Conservation (phyloP, 352 stramenopile species). For the Pythium brachiatum region DNA sequence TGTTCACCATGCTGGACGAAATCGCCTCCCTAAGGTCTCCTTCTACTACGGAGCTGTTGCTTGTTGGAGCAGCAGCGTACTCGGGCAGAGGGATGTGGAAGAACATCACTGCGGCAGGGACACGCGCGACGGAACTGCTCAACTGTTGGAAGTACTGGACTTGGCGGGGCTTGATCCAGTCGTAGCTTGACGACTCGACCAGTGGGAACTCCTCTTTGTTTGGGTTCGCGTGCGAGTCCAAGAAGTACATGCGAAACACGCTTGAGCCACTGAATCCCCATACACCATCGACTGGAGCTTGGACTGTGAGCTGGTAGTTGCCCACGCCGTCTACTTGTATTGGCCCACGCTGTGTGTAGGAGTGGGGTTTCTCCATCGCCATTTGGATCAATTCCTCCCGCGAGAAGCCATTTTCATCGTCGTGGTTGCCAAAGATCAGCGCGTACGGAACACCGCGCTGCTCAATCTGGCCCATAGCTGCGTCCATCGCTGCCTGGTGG, state of each 20-base stretch:
- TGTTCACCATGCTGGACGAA: conserved; percentile 10
- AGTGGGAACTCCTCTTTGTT: conserved; percentile 31
- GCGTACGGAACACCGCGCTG: conserved; percentile 47
- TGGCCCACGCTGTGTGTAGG: conserved; percentile 50
- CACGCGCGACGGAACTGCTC: not conserved
- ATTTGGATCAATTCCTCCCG: conserved; percentile 41
- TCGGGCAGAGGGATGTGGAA: conserved; percentile 32
- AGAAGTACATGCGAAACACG: conserved; percentile 72
- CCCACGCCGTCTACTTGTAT: conserved; percentile 45
- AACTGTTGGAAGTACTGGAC: conserved; percentile 25
- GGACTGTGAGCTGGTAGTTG: conserved; percentile 58
- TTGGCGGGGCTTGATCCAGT: conserved; percentile 27
- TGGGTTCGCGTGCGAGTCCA: conserved; percentile 50
- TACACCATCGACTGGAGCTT: conserved; percentile 33
- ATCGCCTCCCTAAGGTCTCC: conserved; percentile 11
- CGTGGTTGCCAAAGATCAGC: conserved; percentile 66
- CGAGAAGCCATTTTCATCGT: conserved; percentile 42
- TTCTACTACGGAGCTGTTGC: not conserved
- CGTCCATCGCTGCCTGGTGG: conserved; percentile 33
- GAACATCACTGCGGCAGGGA: conserved; percentile 8
- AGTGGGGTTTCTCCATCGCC: conserved; percentile 32
- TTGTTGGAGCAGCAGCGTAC: conserved; percentile 8
- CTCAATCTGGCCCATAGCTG: conserved; percentile 37
- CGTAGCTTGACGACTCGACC: conserved; percentile 18
- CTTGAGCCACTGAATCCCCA: conserved; percentile 33